phyloP scores from a whole-genome alignment of 352 stramenopile genomes.

The Globisporangium nodosum region DNA sequence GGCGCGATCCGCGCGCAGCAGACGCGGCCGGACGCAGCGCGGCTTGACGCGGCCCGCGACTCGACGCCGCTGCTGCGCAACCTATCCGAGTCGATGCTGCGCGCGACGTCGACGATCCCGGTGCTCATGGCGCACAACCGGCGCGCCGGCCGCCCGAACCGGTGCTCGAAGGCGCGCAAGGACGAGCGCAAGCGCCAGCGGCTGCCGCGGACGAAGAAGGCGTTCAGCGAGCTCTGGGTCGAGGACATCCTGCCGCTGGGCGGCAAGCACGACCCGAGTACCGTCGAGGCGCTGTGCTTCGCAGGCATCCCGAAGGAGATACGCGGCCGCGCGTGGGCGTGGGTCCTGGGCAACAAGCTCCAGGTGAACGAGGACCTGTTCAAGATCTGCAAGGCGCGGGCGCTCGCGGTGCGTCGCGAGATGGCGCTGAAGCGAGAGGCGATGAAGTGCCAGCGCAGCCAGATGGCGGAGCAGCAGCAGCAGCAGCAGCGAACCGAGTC shows the following conservation, averaged over 20 bases:
- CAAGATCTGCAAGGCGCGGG: slow-evolving; percentile 69
- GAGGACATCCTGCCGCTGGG: slow-evolving; percentile 47
- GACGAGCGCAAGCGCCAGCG: slow-evolving; percentile 54
- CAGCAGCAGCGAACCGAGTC: slow-evolving; percentile 9
- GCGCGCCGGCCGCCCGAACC: slow-evolving; percentile 15
- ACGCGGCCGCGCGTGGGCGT: slow-evolving; percentile 72
- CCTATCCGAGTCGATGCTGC: slow-evolving; percentile 33
- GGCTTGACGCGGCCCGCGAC: slow-evolving; percentile 13
- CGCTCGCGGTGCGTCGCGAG: slow-evolving; percentile 66
- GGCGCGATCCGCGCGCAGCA: slow-evolving; percentile 43
- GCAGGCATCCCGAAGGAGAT: slow-evolving; percentile 80
- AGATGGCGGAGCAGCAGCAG: not conserved
- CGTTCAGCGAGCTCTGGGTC: slow-evolving; percentile 73
- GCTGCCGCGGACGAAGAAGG: slow-evolving; percentile 64
- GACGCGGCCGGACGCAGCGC: slow-evolving; percentile 9
- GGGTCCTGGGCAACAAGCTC: slow-evolving; percentile 73
- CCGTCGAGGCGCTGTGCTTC: slow-evolving; percentile 71
- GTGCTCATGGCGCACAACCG: slow-evolving; percentile 22
- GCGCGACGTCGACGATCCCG: slow-evolving; percentile 12
- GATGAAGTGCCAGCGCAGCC: slow-evolving; percentile 13
- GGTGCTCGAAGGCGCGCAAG: slow-evolving; percentile 53
- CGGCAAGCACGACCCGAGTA: slow-evolving; percentile 11
- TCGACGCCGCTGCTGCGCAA: slow-evolving; percentile 30
- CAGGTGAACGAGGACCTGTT: slow-evolving; percentile 86
- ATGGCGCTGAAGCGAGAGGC: slow-evolving; percentile 68